Conservation (phyloP, 2,329 filamentous ascomycete genomes). For the Hypoxylon sp. region DNA sequence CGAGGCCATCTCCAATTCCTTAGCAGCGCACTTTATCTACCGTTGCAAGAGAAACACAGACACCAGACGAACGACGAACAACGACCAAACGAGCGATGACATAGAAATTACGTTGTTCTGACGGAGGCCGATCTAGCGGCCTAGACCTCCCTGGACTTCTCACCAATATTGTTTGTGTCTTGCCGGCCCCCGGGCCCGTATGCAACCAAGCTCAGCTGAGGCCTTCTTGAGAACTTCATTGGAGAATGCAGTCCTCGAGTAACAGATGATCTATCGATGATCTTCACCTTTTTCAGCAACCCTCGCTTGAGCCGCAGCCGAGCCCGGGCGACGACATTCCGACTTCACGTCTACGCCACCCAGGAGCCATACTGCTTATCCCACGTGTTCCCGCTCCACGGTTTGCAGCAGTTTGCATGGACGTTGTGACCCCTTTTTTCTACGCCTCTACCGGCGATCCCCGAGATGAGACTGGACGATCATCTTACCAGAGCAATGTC, state of each 20-base stretch:
- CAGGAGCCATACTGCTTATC: slow-evolving; percentile 34
- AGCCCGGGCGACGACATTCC: slow-evolving; percentile 38
- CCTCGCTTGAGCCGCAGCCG: slow-evolving; percentile 42
- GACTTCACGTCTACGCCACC: slow-evolving; percentile 32
- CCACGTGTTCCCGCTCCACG: slow-evolving; percentile 28
- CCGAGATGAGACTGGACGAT: slow-evolving; percentile 5
- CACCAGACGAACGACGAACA: neutral
- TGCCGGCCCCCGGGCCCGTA: slow-evolving; percentile 23
- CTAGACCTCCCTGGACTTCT: slow-evolving; percentile 30
- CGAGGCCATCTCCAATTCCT: neutral
- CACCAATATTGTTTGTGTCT: slow-evolving; percentile 26
- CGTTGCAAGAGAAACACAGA: neutral
- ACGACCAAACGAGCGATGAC: slow-evolving; percentile 8
- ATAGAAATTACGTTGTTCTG: slow-evolving; percentile 29
- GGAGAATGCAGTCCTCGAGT: slow-evolving; percentile 35
- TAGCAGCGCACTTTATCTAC: slow-evolving; percentile 9
- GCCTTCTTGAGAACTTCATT: slow-evolving; percentile 29
- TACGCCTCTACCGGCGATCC: slow-evolving; percentile 13
- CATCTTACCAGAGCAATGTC: slow-evolving; percentile 7
- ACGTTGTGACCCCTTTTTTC: slow-evolving; percentile 19
- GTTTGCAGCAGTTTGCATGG: slow-evolving; percentile 18
- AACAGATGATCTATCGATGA: slow-evolving; percentile 40
- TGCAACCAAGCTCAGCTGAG: slow-evolving; percentile 38
- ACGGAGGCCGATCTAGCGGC: slow-evolving; percentile 30
- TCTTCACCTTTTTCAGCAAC: slow-evolving; percentile 38